Percentiles rank a stretch among this genome's conserved stretches.
Evolutionary conservation across 2,329 filamentous ascomycete genomes (phyloP).

Genomic region (Pyricularia grisea): DNA sequence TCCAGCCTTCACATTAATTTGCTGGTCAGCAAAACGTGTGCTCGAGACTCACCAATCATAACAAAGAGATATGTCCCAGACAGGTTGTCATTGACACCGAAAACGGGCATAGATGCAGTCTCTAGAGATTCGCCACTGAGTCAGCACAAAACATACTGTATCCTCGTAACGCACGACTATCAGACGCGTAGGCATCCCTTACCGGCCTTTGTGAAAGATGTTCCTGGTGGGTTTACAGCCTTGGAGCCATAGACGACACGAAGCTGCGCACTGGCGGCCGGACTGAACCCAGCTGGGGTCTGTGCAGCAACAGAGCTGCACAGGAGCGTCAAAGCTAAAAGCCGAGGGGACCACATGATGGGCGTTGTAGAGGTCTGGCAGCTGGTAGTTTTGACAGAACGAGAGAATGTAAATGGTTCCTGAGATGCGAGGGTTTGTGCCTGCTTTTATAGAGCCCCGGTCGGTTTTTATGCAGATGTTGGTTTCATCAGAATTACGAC

Average conservation of each 20-base stretch:
- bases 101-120: constrained; percentile 14
- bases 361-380: neutral
- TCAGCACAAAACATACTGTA: neutral
- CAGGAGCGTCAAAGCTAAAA: constrained; percentile 6
- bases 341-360: neutral
- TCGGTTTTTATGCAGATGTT: neutral
- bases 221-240: constrained; percentile 12
- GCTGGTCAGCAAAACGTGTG: neutral
- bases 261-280: constrained; percentile 12
- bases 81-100: constrained; percentile 14
- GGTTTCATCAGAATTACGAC: neutral
- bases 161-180: neutral
- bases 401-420: neutral
- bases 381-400: neutral
- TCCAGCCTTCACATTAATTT: too few species aligned
- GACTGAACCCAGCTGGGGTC: constrained; percentile 15
- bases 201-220: constrained; percentile 14
- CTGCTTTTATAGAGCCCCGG: neutral
- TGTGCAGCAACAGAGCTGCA: constrained; percentile 10
- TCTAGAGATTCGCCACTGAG: constrained; percentile 8
- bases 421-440: neutral
- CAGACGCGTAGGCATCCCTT: neutral
- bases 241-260: constrained; percentile 16
- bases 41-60: constrained; percentile 13
- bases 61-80: constrained; percentile 16